phyloP scores from a whole-genome alignment of 1,284 basidiomycete genomes.

The Psilocybe mexicana region DNA sequence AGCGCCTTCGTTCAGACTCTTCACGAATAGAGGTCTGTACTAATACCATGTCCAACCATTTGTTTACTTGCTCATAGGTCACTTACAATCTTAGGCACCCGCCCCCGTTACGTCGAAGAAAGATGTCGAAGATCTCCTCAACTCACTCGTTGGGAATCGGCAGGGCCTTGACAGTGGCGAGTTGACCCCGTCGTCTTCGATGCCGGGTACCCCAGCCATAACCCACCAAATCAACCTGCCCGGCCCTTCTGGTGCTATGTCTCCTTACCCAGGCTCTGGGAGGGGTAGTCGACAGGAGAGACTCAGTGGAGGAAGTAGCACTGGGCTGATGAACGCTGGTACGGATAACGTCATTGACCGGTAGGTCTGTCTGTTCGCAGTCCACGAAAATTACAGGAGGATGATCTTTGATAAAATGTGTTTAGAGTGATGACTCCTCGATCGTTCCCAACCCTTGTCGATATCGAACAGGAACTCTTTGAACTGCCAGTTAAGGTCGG shows the following conservation, averaged over 20 bases:
- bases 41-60: neutral
- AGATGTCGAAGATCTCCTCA: constrained; percentile 73
- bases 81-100: constrained; percentile 14
- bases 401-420: neutral
- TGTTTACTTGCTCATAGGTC: neutral
- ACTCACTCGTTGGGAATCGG: constrained; percentile 46
- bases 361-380: constrained; percentile 37
- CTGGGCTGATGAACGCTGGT: constrained; percentile 50
- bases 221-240: constrained; percentile 43
- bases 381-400: neutral
- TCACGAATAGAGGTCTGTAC: constrained; percentile 51
- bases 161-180: constrained; percentile 50
- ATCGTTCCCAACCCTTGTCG: constrained; percentile 73
- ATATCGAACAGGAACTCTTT: constrained; percentile 86
- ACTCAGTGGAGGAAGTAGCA: constrained; percentile 41
- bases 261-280: constrained; percentile 51
- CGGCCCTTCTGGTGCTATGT: constrained; percentile 35
- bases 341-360: constrained; percentile 71
- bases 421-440: constrained; percentile 63
- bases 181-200: constrained; percentile 63
- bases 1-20: constrained; percentile 61
- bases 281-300: constrained; percentile 61
- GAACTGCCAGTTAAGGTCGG: constrained; percentile 84
- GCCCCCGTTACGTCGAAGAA: constrained; percentile 39
- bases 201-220: constrained; percentile 68